These are phyloP conservation scores for Grosmannia serpens DNA, from an alignment of 2,329 filamentous ascomycete genomes.

Conservation along the genomic window DNA sequence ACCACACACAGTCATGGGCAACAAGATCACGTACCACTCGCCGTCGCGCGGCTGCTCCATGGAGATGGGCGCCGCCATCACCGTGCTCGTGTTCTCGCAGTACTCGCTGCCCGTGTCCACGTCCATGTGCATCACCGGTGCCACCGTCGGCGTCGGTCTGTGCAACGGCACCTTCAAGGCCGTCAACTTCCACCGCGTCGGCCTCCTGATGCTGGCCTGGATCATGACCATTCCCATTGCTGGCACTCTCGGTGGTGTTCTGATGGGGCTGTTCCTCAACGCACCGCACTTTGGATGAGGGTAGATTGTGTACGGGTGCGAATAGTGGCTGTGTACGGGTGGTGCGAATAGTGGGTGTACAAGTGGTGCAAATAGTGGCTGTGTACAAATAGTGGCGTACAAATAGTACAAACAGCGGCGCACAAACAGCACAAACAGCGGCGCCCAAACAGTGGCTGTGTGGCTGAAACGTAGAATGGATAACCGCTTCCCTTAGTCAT, in stretches of 20 bases:
- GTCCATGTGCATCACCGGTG: constrained; percentile 70
- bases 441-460: too few relatives aligned
- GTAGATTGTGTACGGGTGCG: background rate
- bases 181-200: constrained; percentile 66
- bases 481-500: too few relatives aligned
- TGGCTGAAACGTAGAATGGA: too few relatives aligned
- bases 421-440: too few relatives aligned
- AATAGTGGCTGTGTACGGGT: background rate
- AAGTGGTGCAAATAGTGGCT: too few relatives aligned
- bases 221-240: constrained; percentile 53
- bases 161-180: constrained; percentile 63
- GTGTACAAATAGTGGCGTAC: too few relatives aligned
- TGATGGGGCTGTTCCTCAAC: constrained; percentile 42
- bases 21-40: constrained; percentile 64
- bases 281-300: constrained; percentile 38
- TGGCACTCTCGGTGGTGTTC: constrained; percentile 39
- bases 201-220: constrained; percentile 56
- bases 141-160: constrained; percentile 66
- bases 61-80: constrained; percentile 71
- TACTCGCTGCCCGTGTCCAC: constrained; percentile 66
- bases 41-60: constrained; percentile 51
- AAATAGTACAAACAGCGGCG: too few relatives aligned
- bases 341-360: background rate
- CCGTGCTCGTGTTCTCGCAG: constrained; percentile 64
- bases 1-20: constrained; percentile 55